Percentiles rank a stretch among this genome's conserved stretches.
Conservation (phyloP, 345 rosid species). For the Brassica cretica region DNA sequence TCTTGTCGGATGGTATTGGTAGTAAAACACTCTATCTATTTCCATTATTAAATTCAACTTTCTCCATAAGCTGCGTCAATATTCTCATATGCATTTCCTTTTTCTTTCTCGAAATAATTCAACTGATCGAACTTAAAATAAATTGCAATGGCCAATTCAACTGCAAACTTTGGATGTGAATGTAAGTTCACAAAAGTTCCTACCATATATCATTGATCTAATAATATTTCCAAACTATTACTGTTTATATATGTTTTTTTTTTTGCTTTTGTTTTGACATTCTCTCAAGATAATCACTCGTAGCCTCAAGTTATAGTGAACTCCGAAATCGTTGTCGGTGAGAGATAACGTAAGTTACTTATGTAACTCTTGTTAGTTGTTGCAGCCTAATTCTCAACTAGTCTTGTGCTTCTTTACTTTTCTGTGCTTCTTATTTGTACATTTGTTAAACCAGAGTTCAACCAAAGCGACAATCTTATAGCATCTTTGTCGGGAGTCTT, state of each 20-base stretch:
- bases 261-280: neutral
- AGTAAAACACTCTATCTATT: neutral
- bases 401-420: neutral
- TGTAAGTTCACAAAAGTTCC: neutral
- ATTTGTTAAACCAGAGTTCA: neutral
- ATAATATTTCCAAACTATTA: neutral
- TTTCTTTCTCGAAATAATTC: neutral
- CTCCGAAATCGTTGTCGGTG: neutral
- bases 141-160: neutral
- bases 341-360: neutral
- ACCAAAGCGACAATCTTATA: neutral
- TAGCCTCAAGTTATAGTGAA: neutral
- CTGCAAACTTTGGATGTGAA: neutral
- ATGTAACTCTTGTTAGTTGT: neutral
- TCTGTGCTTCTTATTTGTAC: neutral
- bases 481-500: too few relatives aligned
- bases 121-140: neutral
- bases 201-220: neutral
- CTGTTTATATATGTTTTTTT: neutral
- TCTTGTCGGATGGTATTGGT: constrained; percentile 35
- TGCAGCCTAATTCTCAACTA: neutral
- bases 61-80: constrained; percentile 17
- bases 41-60: constrained; percentile 1
- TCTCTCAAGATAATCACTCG: neutral
- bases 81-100: neutral